phyloP scores from a whole-genome alignment of 768 basidiomycete genomes.

The Neoboletus magnificus region DNA sequence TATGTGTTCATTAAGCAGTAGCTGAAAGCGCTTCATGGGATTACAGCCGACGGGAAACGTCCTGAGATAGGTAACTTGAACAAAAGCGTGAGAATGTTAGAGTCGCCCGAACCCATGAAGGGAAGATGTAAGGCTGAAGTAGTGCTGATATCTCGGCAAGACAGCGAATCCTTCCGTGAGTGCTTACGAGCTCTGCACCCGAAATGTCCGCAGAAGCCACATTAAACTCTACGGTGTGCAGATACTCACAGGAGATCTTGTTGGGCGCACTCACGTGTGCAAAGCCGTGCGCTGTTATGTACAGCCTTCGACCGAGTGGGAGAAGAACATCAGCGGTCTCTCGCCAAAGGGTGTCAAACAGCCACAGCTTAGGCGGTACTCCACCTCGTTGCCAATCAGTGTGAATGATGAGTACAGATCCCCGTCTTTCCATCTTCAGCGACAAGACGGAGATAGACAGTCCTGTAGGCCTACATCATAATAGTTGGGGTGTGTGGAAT shows the following conservation, averaged over 20 bases:
- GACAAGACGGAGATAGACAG: not conserved
- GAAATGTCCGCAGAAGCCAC: conserved; percentile 3
- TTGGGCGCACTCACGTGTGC: conserved; percentile 1
- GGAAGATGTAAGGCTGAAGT: not conserved
- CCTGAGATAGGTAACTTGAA: conserved; percentile 17
- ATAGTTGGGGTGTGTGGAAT: not conserved
- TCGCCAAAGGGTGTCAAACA: conserved; percentile 3
- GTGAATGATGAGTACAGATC: not conserved
- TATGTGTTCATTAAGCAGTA: not conserved
- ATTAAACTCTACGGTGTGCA: conserved; percentile 14
- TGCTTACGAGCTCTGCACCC: not conserved
- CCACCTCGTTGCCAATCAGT: conserved; percentile 3
- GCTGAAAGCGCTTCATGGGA: not conserved
- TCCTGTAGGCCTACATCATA: not conserved
- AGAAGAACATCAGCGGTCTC: not conserved
- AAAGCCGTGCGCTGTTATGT: conserved; percentile 11
- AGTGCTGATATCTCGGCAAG: conserved; percentile 9
- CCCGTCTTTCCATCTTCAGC: not conserved
- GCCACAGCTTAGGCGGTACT: conserved; percentile 2
- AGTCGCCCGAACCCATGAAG: not conserved
- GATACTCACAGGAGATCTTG: conserved; percentile 18
- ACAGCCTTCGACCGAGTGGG: conserved; percentile 4
- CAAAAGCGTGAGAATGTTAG: conserved; percentile 18
- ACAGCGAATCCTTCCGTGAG: conserved; percentile 3
- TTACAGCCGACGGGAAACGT: not conserved